These are phyloP conservation scores for Phytophthora cajani DNA, from an alignment of 352 stramenopile species.

Conservation along the genomic window DNA sequence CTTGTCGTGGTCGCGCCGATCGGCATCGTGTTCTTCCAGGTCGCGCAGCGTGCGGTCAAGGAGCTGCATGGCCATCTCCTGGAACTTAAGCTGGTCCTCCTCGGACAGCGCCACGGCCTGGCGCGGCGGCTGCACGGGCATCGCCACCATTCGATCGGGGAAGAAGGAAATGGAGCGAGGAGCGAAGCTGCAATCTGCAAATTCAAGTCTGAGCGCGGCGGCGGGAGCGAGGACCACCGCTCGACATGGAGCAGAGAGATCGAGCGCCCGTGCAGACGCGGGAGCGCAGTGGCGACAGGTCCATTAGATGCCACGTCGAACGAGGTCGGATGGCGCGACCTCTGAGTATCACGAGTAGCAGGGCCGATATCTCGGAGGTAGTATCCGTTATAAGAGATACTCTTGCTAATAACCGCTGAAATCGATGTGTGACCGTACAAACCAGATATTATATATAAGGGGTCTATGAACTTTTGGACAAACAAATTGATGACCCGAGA, in stretches of 20 bases:
- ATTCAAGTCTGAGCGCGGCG: conserved; percentile 28
- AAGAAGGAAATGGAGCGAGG: too few species aligned
- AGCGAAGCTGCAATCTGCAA: conserved; percentile 8
- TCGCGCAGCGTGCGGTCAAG: conserved; percentile 44
- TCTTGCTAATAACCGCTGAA: not conserved
- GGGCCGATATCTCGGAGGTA: not conserved
- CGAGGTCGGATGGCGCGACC: conserved; percentile 3
- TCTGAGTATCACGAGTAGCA: not conserved
- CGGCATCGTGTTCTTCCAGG: conserved; percentile 43
- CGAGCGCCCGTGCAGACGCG: not conserved
- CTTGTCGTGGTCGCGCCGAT: conserved; percentile 25
- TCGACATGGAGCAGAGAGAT: not conserved
- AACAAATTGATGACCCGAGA: conserved; percentile 22
- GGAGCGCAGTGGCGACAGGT: conserved; percentile 1
- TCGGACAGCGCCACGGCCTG: conserved; percentile 27
- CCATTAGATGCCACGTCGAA: conserved; percentile 3
- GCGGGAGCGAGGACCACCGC: not conserved
- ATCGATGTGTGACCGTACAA: too few species aligned
- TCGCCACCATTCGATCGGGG: conserved; percentile 16
- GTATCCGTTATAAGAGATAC: not conserved
- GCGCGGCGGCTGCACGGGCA: conserved; percentile 28
- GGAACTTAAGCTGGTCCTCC: conserved; percentile 43
- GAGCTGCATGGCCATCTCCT: conserved; percentile 47
- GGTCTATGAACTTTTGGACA: too few species aligned
- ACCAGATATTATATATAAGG: not conserved